phyloP scores from a whole-genome alignment of 129 eudicot species.

The Arctium lappa region DNA sequence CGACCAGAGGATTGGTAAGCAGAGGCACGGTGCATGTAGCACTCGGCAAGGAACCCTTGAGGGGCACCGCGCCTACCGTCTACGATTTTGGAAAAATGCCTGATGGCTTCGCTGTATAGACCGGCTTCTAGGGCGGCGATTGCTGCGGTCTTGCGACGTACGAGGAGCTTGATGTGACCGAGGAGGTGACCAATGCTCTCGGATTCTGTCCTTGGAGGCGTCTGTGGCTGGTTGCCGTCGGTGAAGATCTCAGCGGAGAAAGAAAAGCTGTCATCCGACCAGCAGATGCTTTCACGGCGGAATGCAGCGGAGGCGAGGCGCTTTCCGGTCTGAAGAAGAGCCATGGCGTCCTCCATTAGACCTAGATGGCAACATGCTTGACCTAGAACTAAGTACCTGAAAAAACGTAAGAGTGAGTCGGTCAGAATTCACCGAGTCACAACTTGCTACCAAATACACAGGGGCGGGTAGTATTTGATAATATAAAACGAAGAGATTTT shows the following conservation, averaged over 20 bases:
- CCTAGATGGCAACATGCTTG: conserved; percentile 97
- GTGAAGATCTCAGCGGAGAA: conserved; percentile 41
- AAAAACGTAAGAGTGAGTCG: conserved; percentile 3
- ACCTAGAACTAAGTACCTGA: conserved; percentile 82
- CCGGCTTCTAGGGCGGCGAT: conserved; percentile 94
- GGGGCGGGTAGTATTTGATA: background rate
- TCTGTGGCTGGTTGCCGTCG: conserved; percentile 37
- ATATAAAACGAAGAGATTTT: conserved; percentile 19
- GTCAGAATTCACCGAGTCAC: conserved; percentile 19
- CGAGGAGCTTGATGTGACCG: conserved; percentile 78
- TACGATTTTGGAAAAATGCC: conserved; percentile 89
- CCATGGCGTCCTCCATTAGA: conserved; percentile 94
- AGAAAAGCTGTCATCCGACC: conserved; percentile 85
- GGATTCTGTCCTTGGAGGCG: conserved; percentile 59
- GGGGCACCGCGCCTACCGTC: conserved; percentile 93
- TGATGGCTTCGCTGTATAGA: conserved; percentile 66
- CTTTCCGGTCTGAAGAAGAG: conserved; percentile 83
- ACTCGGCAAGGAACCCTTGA: conserved; percentile 83
- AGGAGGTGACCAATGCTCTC: conserved; percentile 71
- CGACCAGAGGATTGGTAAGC: conserved; percentile 69
- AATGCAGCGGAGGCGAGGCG: conserved; percentile 91
- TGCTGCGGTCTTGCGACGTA: conserved; percentile 92
- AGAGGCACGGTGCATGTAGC: conserved; percentile 79
- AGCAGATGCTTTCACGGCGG: conserved; percentile 88
- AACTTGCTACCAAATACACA: background rate